Percentiles rank a stretch among this genome's conserved stretches.
phyloP scores from a whole-genome alignment of 768 basidiomycete genomes.

The Termitomyces sp. region DNA sequence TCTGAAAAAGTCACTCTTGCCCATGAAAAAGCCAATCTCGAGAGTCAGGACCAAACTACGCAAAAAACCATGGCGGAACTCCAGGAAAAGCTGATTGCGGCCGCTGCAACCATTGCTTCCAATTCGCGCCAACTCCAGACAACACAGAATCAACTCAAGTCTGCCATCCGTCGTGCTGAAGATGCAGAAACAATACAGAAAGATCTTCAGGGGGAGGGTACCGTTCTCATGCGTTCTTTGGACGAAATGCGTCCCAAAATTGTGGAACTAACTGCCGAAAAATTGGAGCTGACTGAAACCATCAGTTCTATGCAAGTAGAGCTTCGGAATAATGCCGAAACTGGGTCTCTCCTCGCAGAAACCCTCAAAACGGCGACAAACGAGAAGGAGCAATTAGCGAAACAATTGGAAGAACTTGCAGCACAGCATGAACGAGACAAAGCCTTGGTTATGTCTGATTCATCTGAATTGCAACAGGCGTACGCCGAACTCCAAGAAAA shows the following conservation, averaged over 20 bases:
- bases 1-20: slow-evolving; percentile 44
- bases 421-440: slow-evolving; percentile 52
- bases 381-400: slow-evolving; percentile 43
- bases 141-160: slow-evolving; percentile 62
- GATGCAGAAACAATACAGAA: slow-evolving; percentile 71
- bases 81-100: slow-evolving; percentile 56
- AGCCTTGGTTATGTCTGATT: slow-evolving; percentile 42
- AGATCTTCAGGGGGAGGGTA: slow-evolving; percentile 75
- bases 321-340: slow-evolving; percentile 51
- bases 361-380: slow-evolving; percentile 53
- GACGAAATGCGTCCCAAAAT: slow-evolving; percentile 87
- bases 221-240: slow-evolving; percentile 72
- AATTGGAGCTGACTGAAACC: slow-evolving; percentile 66
- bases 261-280: slow-evolving; percentile 72
- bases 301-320: slow-evolving; percentile 53
- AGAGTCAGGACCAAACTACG: slow-evolving; percentile 42
- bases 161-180: slow-evolving; percentile 64
- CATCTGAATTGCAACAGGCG: slow-evolving; percentile 59
- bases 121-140: slow-evolving; percentile 57
- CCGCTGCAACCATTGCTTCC: slow-evolving; percentile 49
- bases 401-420: slow-evolving; percentile 42
- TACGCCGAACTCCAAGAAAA: slow-evolving; percentile 62
- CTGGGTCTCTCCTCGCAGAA: slow-evolving; percentile 61
- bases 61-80: slow-evolving; percentile 48
- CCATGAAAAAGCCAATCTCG: slow-evolving; percentile 48